Evolutionary conservation across 2,329 filamentous ascomycete genomes (phyloP).

Genomic region (Curvularia sp.): DNA sequence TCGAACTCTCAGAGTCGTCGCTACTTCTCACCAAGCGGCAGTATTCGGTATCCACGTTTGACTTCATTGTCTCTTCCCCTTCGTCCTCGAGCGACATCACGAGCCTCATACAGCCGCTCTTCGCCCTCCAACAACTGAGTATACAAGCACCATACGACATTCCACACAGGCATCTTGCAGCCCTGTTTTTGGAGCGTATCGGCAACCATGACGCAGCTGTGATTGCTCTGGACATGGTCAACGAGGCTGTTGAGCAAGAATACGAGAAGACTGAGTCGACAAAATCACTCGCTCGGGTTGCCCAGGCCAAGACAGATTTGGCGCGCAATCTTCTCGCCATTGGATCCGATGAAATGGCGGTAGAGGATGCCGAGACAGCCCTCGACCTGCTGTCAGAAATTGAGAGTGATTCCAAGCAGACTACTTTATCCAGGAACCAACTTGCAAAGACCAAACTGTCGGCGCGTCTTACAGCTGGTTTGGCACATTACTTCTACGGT

Average conservation of each 20-base stretch:
- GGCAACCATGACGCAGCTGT: conserved; percentile 72
- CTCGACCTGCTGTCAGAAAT: conserved; percentile 79
- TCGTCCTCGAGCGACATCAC: conserved; percentile 61
- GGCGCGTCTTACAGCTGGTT: conserved; percentile 82
- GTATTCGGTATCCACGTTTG: conserved; percentile 82
- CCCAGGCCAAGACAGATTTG: conserved; percentile 84
- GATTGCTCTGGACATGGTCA: conserved; percentile 69
- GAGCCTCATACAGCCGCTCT: conserved; percentile 81
- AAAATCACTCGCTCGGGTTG: conserved; percentile 75
- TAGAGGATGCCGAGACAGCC: conserved; percentile 81
- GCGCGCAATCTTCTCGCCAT: conserved; percentile 81
- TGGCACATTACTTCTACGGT: conserved; percentile 77
- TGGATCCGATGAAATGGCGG: conserved; percentile 69
- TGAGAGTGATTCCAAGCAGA: conserved; percentile 52
- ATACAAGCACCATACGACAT: conserved; percentile 74
- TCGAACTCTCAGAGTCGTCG: conserved; percentile 86
- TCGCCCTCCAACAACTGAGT: conserved; percentile 83
- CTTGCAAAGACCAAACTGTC: conserved; percentile 78
- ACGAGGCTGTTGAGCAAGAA: conserved; percentile 74
- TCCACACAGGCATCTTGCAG: conserved; percentile 76
- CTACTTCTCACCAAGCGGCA: conserved; percentile 76
- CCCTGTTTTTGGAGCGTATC: conserved; percentile 82
- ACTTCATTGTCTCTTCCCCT: conserved; percentile 71
- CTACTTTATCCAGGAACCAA: conserved; percentile 68
- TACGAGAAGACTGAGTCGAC: conserved; percentile 85